Base-by-base conservation (phyloP, 2,329 filamentous ascomycete species). In the Domatiomyces catenatus region DNA sequence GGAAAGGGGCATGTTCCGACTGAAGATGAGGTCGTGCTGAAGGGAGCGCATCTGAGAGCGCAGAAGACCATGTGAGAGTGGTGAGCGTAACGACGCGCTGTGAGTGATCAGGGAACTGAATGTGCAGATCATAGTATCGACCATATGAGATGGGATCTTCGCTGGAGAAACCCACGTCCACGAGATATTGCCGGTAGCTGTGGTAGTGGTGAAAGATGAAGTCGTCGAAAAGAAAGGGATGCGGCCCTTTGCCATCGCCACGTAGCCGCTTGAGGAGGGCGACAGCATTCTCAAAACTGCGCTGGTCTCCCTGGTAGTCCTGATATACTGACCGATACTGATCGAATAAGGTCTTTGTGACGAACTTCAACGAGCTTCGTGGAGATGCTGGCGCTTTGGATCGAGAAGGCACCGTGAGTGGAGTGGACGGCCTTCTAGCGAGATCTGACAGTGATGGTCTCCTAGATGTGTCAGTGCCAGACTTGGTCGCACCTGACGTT, bases 191-290 rank as follows among this genome's bases (percentile, higher is more conserved):
- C 2, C 58, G 61, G 52, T 70, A 73, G 22, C 65, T 61, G 15
- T 61, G 52, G 5, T 64, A 57, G 53, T 70, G 63, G 55, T 64
- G 63, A 48, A 67, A 69, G 48, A 72, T 58, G 51, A 70, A 72
- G 54, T 72, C 70, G 57, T 73, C 70, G 66, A 69, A 71, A 12
- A 72, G 50, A 20, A 63, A 66, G 10, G 64, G 68, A 48, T 63
- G 61, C 39, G 62, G 56, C 36, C 68, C 52, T 24, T 59, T 48
- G 4, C 63, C 66, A 17, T 55, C 49, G 18, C 52, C 53, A n/a
- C 64, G 55, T 39, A 70, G 54, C 12, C 54, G 53, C 20, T 64
- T 61, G 39, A 71, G 56, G 47, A 62, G 66, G 17, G 54, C 56
- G 50, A 68, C 71, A 20, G 70, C 55, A n/a, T 60, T 57, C 18